Evolutionary conservation across 164 flowering plant species (phyloP).

Genomic region (Warburgia ugandensis): DNA sequence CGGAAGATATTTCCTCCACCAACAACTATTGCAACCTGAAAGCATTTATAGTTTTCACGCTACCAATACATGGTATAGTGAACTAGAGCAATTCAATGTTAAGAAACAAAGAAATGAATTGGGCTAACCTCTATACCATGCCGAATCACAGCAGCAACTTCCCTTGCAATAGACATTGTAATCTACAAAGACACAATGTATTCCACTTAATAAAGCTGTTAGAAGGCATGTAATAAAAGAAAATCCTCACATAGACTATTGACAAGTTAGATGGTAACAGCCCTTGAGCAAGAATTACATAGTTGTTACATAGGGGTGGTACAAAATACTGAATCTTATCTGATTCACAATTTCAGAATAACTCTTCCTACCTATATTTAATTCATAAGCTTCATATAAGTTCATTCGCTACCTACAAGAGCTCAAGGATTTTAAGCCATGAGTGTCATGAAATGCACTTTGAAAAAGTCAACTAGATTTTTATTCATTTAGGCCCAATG

Average conservation of each 20-base stretch:
- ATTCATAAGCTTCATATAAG: too few species aligned
- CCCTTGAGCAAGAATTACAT: neutral
- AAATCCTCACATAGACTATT: neutral
- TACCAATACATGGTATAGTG: neutral
- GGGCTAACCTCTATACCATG: slow-evolving; percentile 76
- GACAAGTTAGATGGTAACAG: neutral
- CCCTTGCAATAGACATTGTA: slow-evolving; percentile 93
- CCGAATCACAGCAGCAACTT: slow-evolving; percentile 90
- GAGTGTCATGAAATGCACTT: too few species aligned
- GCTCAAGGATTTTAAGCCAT: too few species aligned
- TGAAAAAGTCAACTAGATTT: too few species aligned
- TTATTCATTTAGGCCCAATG: too few species aligned
- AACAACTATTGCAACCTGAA: slow-evolving; percentile 95
- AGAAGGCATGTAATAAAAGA: neutral
- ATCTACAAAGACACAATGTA: slow-evolving; percentile 28
- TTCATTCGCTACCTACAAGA: too few species aligned
- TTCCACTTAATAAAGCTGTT: neutral
- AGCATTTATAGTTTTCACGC: neutral
- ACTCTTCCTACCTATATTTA: too few species aligned
- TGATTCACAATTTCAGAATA: too few species aligned
- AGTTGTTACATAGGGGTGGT: neutral
- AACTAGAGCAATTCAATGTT: neutral
- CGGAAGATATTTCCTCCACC: slow-evolving; percentile 98
- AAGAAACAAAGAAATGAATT: neutral
- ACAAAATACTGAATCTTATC: too few species aligned